Evolutionary conservation across 2,329 filamentous ascomycete species (phyloP).

Genomic region (Dactylellina sp.): DNA sequence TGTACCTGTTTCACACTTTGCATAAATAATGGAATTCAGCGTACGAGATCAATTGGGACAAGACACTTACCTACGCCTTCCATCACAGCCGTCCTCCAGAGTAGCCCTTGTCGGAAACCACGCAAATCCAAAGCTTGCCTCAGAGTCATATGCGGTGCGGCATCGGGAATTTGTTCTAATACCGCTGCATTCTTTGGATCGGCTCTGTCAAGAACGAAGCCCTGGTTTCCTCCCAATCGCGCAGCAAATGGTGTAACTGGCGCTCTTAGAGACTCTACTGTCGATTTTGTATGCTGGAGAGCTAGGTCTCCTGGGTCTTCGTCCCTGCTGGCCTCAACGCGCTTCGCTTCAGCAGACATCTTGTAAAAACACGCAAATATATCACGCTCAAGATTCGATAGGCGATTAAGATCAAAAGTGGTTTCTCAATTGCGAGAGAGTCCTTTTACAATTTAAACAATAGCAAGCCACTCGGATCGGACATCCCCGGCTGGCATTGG

Average conservation of each 20-base stretch:
- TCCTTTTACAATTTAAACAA: too few species aligned
- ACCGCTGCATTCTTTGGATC: constrained; percentile 57
- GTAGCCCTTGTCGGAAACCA: constrained; percentile 26
- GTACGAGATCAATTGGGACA: neutral
- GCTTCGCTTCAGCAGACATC: constrained; percentile 29
- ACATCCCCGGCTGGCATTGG: too few species aligned
- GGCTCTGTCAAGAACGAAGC: constrained; percentile 54
- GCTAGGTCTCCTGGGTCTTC: neutral
- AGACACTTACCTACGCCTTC: constrained; percentile 48
- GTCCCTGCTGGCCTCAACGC: constrained; percentile 2
- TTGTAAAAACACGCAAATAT: neutral
- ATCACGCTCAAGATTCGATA: too few species aligned
- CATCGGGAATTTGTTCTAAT: constrained; percentile 51
- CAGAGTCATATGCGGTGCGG: constrained; percentile 52
- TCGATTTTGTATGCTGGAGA: constrained; percentile 8
- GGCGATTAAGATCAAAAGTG: too few species aligned
- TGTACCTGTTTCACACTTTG: constrained; percentile 3
- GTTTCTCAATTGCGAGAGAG: too few species aligned
- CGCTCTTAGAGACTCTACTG: constrained; percentile 2
- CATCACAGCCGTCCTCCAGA: constrained; percentile 51
- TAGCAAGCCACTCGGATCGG: too few species aligned
- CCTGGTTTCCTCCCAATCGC: constrained; percentile 58
- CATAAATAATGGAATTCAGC: constrained; percentile 1
- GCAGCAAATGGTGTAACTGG: constrained; percentile 54
- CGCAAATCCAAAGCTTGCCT: constrained; percentile 41